Evolutionary conservation across 805 yeast genomes (phyloP).

Genomic region (Candida chilensis): DNA sequence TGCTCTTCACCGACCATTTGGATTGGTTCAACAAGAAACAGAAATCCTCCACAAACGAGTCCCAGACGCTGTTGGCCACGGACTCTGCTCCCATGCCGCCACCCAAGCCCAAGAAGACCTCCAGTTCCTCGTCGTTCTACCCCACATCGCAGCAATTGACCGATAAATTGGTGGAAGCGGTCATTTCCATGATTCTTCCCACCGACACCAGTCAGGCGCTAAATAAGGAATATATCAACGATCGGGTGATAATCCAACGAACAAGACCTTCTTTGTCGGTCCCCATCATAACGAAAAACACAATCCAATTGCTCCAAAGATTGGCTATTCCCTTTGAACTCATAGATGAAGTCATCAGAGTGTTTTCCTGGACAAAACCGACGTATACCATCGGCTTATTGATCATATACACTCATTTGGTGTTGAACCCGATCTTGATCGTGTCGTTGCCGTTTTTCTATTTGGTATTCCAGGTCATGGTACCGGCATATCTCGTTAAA

Average conservation of each 20-base stretch:
- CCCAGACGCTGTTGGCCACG: slow-evolving; percentile 5
- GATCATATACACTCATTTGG: slow-evolving; percentile 36
- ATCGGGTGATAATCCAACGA: slow-evolving; percentile 51
- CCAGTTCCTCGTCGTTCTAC: slow-evolving; percentile 2
- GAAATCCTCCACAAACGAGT: too few relatives aligned
- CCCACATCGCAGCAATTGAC: slow-evolving; percentile 30
- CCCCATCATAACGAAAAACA: slow-evolving; percentile 59
- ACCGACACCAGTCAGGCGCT: slow-evolving; percentile 40
- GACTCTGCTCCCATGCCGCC: too few relatives aligned
- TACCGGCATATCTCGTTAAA: slow-evolving; percentile 54
- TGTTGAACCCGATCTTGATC: slow-evolving; percentile 53
- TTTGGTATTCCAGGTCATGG: slow-evolving; percentile 44
- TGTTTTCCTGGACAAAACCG: slow-evolving; percentile 60
- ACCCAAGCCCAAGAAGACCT: slow-evolving; percentile 1
- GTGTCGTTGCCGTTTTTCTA: slow-evolving; percentile 45
- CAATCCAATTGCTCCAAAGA: slow-evolving; percentile 53
- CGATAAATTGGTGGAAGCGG: slow-evolving; percentile 65
- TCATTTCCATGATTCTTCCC: slow-evolving; percentile 67
- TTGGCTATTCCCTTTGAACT: slow-evolving; percentile 51
- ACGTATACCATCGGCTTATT: slow-evolving; percentile 51
- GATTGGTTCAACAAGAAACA: too few relatives aligned
- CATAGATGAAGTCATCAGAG: slow-evolving; percentile 44
- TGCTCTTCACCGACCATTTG: too few relatives aligned
- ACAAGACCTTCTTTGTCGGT: slow-evolving; percentile 63
- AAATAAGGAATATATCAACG: slow-evolving; percentile 27